Base-by-base conservation (phyloP, 345 rosid genomes). In the Erodium maritimum region DNA sequence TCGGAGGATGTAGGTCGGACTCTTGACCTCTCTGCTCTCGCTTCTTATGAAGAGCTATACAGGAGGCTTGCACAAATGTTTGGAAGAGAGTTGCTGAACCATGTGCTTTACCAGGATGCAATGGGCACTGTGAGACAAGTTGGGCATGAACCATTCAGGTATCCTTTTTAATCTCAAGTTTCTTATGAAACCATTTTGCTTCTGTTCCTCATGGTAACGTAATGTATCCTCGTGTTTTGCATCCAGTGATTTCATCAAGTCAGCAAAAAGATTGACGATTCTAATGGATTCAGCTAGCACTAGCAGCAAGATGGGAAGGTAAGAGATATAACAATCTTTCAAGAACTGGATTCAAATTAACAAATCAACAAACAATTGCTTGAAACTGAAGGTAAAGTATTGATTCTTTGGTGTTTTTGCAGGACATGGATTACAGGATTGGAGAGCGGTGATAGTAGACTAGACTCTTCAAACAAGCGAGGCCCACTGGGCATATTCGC, bases 141-240 rank as follows among this genome's bases (percentile, higher is more conserved):
- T 16, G 95, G 96, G 54, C 87, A 79, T 21, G 95, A 88, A 74
- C 95, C 93, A 54, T 91, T 82, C 90, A 85, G 98, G 97, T 91
- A 71, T 13, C 54, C 19, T 60, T 19, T 3, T 29, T 2, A 42
- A 42, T 10, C 37, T 42, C 37, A 52, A 23, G 50, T 46, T 50
- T 52, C 51, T 12, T 25, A 12, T 60, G 57, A 33, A 23, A 37
- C 20, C 54, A 19, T 37, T 24, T 10, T 42, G 10, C 1, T 14
- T 22, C 48, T 51, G 48, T 18, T 3, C 29, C 50, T 22, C 58
- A 72, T 19, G 22, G n/a, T 66, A 29, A 42, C 12, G 14, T 29
- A 14, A 42, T 42, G 14, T 42, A 10, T 42, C 48, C 14, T 7
- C 14, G 14, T 42, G 0, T 16, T 42, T 42, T 13, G 2, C 17